Evolutionary conservation across 495 filamentous ascomycete genomes (phyloP).

Genomic region (Cercophora newfieldiana): DNA sequence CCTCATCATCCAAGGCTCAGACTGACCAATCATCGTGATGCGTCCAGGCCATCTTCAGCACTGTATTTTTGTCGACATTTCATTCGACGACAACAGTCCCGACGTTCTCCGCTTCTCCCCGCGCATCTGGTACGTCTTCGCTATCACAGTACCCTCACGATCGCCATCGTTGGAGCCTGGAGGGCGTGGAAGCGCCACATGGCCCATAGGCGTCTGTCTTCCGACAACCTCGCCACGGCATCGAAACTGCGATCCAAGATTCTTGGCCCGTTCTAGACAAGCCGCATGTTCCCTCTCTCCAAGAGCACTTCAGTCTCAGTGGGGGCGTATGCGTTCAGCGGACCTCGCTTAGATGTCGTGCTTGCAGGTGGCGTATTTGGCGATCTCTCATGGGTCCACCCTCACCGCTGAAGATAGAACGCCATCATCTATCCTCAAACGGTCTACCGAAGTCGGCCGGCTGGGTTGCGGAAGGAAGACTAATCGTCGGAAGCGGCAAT

Average conservation of each 20-base stretch:
- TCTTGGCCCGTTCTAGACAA: background rate
- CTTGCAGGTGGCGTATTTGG: no score
- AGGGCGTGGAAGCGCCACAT: background rate
- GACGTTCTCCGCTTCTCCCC: background rate
- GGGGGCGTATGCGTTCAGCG: no score
- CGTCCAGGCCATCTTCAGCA: background rate
- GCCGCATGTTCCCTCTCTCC: background rate
- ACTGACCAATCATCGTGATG: background rate
- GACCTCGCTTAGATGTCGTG: no score
- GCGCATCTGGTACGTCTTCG: background rate
- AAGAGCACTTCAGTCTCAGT: no score
- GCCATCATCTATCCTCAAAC: no score
- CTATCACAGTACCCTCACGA: background rate
- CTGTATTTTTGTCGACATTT: background rate
- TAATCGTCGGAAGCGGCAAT: no score
- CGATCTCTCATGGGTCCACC: no score
- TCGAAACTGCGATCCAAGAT: background rate
- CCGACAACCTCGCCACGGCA: background rate
- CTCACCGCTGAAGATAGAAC: no score
- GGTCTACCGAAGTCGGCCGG: no score
- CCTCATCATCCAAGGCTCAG: background rate
- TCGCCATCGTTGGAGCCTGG: background rate
- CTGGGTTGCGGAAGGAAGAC: no score
- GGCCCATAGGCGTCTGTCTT: background rate
- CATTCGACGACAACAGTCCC: background rate